Conservation (phyloP, 2,329 filamentous ascomycete genomes). For the Bimuria novae-zelandiae region DNA sequence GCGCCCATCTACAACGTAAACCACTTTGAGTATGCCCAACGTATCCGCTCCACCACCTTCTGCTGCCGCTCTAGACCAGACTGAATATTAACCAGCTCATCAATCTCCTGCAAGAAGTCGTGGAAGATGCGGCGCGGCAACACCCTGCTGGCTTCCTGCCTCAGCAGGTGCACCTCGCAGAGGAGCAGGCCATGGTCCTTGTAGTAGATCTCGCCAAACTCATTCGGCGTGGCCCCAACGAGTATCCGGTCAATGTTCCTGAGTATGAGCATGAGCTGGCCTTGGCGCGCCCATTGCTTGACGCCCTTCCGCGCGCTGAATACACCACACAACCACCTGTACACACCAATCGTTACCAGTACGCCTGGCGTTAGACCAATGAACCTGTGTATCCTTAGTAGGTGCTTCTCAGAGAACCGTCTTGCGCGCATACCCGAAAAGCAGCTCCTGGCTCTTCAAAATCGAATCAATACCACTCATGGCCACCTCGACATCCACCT, state of each 20-base stretch:
- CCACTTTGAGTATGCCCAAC: constrained; percentile 90
- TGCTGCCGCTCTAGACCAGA: constrained; percentile 78
- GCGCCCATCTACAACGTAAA: constrained; percentile 32
- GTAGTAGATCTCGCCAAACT: constrained; percentile 79
- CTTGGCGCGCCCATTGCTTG: constrained; percentile 66
- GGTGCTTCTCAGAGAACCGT: constrained; percentile 2
- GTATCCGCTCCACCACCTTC: constrained; percentile 78
- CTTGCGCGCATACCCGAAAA: constrained; percentile 68
- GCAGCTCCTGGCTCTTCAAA: constrained; percentile 92
- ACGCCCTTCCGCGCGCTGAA: constrained; percentile 74
- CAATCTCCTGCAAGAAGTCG: constrained; percentile 87
- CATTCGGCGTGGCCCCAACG: constrained; percentile 58
- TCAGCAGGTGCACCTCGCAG: constrained; percentile 85
- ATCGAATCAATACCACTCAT: constrained; percentile 94
- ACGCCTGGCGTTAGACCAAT: constrained; percentile 91
- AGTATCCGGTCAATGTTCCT: constrained; percentile 78
- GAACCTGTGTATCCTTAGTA: constrained; percentile 63
- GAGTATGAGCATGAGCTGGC: constrained; percentile 75
- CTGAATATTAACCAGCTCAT: constrained; percentile 80
- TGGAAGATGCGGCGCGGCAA: constrained; percentile 76
- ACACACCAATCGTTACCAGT: constrained; percentile 77
- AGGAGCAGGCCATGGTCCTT: constrained; percentile 90
- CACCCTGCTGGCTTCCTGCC: constrained; percentile 67
- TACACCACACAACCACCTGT: constrained; percentile 71
- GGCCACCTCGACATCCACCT: constrained; percentile 95